Evolutionary conservation across 83 land plant species (phyloP), one percentile per base, ranked within the genome.

Genomic region (Larix sibirica): DNA sequence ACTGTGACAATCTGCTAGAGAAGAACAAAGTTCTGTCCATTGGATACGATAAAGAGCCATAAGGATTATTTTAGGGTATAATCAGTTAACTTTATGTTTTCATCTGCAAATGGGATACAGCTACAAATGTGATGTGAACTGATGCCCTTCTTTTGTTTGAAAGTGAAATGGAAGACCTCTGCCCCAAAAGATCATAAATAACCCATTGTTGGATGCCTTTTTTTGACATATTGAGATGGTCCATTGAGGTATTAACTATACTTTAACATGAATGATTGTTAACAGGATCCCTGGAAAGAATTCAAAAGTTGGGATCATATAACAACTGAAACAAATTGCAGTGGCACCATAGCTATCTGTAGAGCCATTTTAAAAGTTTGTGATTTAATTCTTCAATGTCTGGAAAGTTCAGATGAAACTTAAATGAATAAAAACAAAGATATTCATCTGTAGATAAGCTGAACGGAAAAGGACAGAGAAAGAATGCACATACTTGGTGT

Each of bases 401-500:
- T 23, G 56, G 56, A 50, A 50, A 9, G 14, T 66, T 66, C 42
- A 40, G 54, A n/a, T 33, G 38, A 38, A 42, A 50, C 47, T 47
- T 47, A 47, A 50, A 50, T 10, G 13, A 50, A 16, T n/a, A 42
- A 69, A 40, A 12, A 20, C 12, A 42, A 24, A 73, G 54, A 2
- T 50, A n/a, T 73, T 20, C 77, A 73, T 20, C 50, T 73, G 16
- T 18, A 83, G 60, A 67, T 54, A 71, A 36, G 20, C 18, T 26
- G 16, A 23, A 66, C 5, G 60, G 14, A 69, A 18, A 31, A 84
- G 42, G n/a, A 2, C 9, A 9, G 28, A 58, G 50, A 20, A 81
- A 28, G 8, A 74, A 56, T 23, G 40, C 7, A 80, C 93, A 38
- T 92, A 97, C 99, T 97, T 70, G 99, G 99, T 26, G 82, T 94